Base-by-base conservation (phyloP, 371 early-diverging fungal species). In the Paraphysoderma sedebokerense region DNA sequence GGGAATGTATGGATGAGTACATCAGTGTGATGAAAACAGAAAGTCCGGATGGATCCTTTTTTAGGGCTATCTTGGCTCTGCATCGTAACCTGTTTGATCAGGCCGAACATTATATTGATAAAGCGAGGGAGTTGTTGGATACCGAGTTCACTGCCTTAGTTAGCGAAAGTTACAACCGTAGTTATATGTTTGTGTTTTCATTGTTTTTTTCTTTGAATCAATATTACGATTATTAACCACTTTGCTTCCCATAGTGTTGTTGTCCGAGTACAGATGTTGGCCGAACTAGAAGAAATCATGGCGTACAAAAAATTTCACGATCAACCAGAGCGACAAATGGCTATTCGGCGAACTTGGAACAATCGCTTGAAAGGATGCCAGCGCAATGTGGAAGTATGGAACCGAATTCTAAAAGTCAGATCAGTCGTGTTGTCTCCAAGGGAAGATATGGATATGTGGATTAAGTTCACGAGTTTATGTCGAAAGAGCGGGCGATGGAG, bases 281-380 rank as follows among this genome's bases (percentile, higher is more conserved):
- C 92, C 0, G 98, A 98, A 55, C 62, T 98, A 37, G 98, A 98
- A 59, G 98, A 98, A 59, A 85, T 92, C 56, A 85, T 98, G 26
- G 61, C 63, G 2, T 96, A 87, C 63, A 92, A 91, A 54, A 79
- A 81, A 42, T 65, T 72, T 13, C 68, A 77, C 6, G 88, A 88
- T 48, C 81, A 87, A 44, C 73, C 77, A 2, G 85, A 91, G 38
- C 68, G 79, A 6, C 91, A 87, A 53, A 65, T 56, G 2, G 66
- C 76, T 0, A 88, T 93, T 31, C 68, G 87, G 23, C 72, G 77
- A 29, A 87, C 92, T 0, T 96, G 96, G 96, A 81, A 82, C 65
- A 76, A 72, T 46, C 75, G 81, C 36, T 57, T 97, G 48, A 74
- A 79, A 50, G 93, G 92, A 1, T 84, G 87, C 58, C 90, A 93